phyloP scores from a whole-genome alignment of 768 basidiomycete species.

The Hypholoma fasciculare region DNA sequence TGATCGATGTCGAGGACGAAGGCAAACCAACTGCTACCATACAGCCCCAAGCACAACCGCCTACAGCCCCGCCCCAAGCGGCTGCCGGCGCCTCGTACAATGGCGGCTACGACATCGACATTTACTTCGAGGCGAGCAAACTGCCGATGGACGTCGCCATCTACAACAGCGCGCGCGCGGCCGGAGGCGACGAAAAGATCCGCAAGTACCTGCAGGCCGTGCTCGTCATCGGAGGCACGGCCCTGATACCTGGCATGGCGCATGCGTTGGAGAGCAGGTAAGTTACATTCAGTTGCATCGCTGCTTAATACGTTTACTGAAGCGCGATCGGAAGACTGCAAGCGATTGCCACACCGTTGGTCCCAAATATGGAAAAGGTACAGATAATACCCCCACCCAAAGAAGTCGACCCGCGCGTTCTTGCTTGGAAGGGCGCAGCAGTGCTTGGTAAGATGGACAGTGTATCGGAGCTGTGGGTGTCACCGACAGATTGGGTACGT shows the following conservation, averaged over 20 bases:
- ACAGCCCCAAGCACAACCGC: slow-evolving; percentile 13
- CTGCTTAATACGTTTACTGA: neutral
- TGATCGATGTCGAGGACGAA: slow-evolving; percentile 52
- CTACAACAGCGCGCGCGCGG: slow-evolving; percentile 87
- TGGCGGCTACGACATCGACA: slow-evolving; percentile 65
- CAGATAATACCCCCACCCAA: slow-evolving; percentile 94
- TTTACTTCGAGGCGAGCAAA: slow-evolving; percentile 84
- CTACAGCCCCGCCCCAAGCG: slow-evolving; percentile 10
- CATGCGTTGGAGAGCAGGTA: slow-evolving; percentile 89
- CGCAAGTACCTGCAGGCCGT: slow-evolving; percentile 88
- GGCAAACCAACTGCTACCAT: slow-evolving; percentile 13
- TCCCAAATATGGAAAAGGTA: slow-evolving; percentile 84
- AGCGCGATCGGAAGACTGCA: slow-evolving; percentile 50
- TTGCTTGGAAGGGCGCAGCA: slow-evolving; percentile 94
- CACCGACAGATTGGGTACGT: slow-evolving; percentile 80
- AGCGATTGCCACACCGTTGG: slow-evolving; percentile 81
- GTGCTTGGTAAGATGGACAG: slow-evolving; percentile 93
- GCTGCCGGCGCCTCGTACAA: slow-evolving; percentile 22
- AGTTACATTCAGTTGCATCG: slow-evolving; percentile 15
- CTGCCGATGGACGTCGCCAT: slow-evolving; percentile 91
- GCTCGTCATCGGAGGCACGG: slow-evolving; percentile 84
- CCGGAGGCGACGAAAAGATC: slow-evolving; percentile 86
- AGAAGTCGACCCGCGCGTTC: slow-evolving; percentile 85
- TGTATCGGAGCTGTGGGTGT: slow-evolving; percentile 87
- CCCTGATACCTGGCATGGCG: slow-evolving; percentile 77